Evolutionary conservation across 129 eudicot genomes (phyloP), one percentile per base, ranked within the genome.

Genomic region (Escallonia rubra): DNA sequence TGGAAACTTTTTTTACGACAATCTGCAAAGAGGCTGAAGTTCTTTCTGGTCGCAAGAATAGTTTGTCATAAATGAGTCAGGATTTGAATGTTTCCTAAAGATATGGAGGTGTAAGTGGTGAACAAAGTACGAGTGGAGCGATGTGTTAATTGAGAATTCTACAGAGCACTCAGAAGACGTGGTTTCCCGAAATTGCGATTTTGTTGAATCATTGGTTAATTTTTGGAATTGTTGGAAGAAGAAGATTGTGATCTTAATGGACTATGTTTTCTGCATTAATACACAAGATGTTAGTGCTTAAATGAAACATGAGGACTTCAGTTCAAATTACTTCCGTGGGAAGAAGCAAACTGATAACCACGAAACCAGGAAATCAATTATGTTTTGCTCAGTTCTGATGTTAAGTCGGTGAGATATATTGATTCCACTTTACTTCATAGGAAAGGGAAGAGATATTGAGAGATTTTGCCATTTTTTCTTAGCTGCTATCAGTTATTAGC

Each of bases 171-270:
- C 80, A 4, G 78, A 72, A 53, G 66, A 80, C 4, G 70, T 39
- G 66, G 73, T 73, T 13, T 73, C 55, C 42, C 63, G 38, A 53
- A 79, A 80, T 15, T 80, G 11, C 43, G 80, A 80, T 11, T 82
- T 91, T 49, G 54, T 77, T 50, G 77, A 66, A 78, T 77, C 89
- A 16, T 64, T 87, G 34, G 55, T 78, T 54, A 74, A 75, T 59
- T 80, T 79, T 65, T 87, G 91, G 97, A 78, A 74, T 60, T 44
- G 43, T 8, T 85, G 84, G 85, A 82, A 80, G 67, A 78, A 68
- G 15, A 51, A 74, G 4, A 40, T 79, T 48, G 40, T 72, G 39
- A 49, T 15, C 41, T 53, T 87, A 41, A 69, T 82, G 4, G 66
- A 78, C 44, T 80, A 40, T 74, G 56, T n/a, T n/a, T n/a, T n/a